These are phyloP conservation scores for Heteromeles arbutifolia DNA, from an alignment of 306 rosid species.

Conservation along the genomic window DNA sequence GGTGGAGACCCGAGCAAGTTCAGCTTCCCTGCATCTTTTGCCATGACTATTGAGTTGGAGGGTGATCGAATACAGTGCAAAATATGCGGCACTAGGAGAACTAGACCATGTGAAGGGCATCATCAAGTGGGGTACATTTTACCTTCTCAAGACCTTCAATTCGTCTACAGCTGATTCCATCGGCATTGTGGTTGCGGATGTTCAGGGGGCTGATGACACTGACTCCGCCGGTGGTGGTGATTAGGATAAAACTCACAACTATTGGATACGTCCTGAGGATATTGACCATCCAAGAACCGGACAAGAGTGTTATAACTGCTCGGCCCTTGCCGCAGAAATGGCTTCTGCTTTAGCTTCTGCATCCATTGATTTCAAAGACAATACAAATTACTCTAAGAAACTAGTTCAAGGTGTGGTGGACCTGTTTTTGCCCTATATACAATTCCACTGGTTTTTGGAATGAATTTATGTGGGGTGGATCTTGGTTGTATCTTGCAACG, in stretches of 20 bases:
- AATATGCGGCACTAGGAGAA: slow-evolving; percentile 54
- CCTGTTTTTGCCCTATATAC: slow-evolving; percentile 29
- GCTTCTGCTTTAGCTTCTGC: slow-evolving; percentile 63
- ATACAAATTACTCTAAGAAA: slow-evolving; percentile 45
- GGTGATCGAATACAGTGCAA: slow-evolving; percentile 54
- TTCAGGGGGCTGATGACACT: slow-evolving; percentile 29
- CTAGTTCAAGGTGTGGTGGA: slow-evolving; percentile 49
- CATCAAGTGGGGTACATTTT: slow-evolving; percentile 59
- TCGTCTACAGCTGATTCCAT: slow-evolving; percentile 35
- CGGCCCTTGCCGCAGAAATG: slow-evolving; percentile 66
- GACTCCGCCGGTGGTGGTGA: slow-evolving; percentile 14
- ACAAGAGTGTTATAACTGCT: slow-evolving; percentile 39
- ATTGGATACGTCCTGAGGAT: slow-evolving; percentile 69
- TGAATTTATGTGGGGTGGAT: slow-evolving; percentile 62
- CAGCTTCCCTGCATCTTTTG: slow-evolving; percentile 44
- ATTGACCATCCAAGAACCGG: slow-evolving; percentile 45
- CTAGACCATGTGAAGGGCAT: slow-evolving; percentile 49
- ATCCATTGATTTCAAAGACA: slow-evolving; percentile 60
- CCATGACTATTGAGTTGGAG: slow-evolving; percentile 68
- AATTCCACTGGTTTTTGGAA: slow-evolving; percentile 57
- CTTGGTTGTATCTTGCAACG: slow-evolving; percentile 67
- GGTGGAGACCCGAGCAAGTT: slow-evolving; percentile 67
- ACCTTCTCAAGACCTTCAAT: slow-evolving; percentile 52
- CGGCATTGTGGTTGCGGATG: slow-evolving; percentile 33
- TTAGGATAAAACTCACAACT: slow-evolving; percentile 20